Evolutionary conservation across 2,329 filamentous ascomycete species (phyloP).

Genomic region (Verticillium isaacii): DNA sequence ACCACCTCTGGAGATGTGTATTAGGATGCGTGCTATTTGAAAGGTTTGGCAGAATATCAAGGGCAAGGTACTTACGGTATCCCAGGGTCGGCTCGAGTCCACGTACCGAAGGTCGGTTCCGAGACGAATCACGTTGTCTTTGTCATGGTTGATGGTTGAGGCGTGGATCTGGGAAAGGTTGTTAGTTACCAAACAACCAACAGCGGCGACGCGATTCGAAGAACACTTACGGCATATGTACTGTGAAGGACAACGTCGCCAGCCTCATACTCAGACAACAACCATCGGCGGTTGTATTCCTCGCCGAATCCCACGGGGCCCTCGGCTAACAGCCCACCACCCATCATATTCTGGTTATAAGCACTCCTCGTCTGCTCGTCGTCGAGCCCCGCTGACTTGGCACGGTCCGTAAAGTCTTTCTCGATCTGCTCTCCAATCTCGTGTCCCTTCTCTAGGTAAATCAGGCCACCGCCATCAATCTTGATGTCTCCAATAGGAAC

Average conservation of each 20-base stretch:
- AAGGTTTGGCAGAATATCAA: no score
- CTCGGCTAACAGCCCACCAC: slow-evolving; percentile 44
- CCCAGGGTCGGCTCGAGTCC: slow-evolving; percentile 24
- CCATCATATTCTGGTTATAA: slow-evolving; percentile 58
- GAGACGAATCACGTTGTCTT: slow-evolving; percentile 44
- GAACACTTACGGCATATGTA: slow-evolving; percentile 23
- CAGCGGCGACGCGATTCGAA: no score
- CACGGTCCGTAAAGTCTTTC: slow-evolving; percentile 33
- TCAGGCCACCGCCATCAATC: slow-evolving; percentile 51
- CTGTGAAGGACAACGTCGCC: slow-evolving; percentile 34
- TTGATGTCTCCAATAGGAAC: slow-evolving; percentile 50
- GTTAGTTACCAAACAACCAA: not conserved
- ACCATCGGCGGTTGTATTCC: slow-evolving; percentile 23
- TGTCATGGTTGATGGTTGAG: slow-evolving; percentile 50
- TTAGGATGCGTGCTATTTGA: no score
- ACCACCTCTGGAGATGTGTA: not conserved
- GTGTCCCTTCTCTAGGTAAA: slow-evolving; percentile 49
- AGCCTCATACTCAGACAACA: slow-evolving; percentile 32
- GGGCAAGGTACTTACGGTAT: slow-evolving; percentile 1
- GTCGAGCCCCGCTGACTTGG: slow-evolving; percentile 40
- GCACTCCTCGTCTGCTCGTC: slow-evolving; percentile 46
- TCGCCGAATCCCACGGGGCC: slow-evolving; percentile 20
- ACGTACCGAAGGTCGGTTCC: slow-evolving; percentile 54
- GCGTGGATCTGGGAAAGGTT: slow-evolving; percentile 44
- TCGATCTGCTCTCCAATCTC: slow-evolving; percentile 34